Evolutionary conservation across 2,329 filamentous ascomycete genomes (phyloP).

Genomic region (Colletotrichum paranaense): DNA sequence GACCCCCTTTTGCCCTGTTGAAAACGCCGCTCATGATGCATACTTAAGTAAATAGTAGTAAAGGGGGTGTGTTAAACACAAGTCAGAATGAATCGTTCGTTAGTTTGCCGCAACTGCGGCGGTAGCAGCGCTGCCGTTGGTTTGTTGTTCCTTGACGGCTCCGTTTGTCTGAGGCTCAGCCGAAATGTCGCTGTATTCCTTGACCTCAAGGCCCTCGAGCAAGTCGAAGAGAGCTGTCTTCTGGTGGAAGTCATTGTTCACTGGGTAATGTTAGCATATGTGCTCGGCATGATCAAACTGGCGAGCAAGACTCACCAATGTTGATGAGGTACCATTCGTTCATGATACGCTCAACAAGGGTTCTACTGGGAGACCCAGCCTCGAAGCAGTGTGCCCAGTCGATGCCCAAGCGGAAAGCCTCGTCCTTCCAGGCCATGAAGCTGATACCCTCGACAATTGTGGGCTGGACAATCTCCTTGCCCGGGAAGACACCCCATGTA

Average conservation of each 20-base stretch:
- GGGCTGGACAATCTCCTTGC: slow-evolving; percentile 99
- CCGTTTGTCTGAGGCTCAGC: slow-evolving; percentile 39
- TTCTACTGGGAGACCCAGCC: slow-evolving; percentile 78
- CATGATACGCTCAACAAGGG: slow-evolving; percentile 85
- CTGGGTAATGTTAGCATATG: slow-evolving; percentile 55
- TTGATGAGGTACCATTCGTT: slow-evolving; percentile 94
- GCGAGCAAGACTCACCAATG: slow-evolving; percentile 74
- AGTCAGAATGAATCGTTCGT: slow-evolving; percentile 36
- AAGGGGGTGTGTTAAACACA: slow-evolving; percentile 36
- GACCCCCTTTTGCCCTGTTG: slow-evolving; percentile 36
- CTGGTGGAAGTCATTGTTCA: slow-evolving; percentile 97
- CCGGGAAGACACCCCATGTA: slow-evolving; percentile 98
- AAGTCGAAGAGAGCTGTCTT: slow-evolving; percentile 84
- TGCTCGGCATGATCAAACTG: background rate
- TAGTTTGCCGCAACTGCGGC: slow-evolving; percentile 30
- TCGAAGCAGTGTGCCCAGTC: slow-evolving; percentile 97
- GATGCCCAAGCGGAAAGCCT: slow-evolving; percentile 90
- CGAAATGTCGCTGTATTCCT: slow-evolving; percentile 65
- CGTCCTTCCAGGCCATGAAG: slow-evolving; percentile 98
- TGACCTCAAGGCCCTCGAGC: slow-evolving; percentile 81
- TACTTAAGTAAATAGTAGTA: slow-evolving; percentile 39
- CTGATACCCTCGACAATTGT: slow-evolving; percentile 99
- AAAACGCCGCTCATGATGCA: slow-evolving; percentile 38
- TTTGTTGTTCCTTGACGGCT: slow-evolving; percentile 35
- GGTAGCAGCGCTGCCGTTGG: slow-evolving; percentile 33